Percentiles rank a stretch among this genome's conserved stretches.
These are phyloP conservation scores for Coemansia sp. DNA, from an alignment of 192 early-diverging fungal species.

Conservation along the genomic window DNA sequence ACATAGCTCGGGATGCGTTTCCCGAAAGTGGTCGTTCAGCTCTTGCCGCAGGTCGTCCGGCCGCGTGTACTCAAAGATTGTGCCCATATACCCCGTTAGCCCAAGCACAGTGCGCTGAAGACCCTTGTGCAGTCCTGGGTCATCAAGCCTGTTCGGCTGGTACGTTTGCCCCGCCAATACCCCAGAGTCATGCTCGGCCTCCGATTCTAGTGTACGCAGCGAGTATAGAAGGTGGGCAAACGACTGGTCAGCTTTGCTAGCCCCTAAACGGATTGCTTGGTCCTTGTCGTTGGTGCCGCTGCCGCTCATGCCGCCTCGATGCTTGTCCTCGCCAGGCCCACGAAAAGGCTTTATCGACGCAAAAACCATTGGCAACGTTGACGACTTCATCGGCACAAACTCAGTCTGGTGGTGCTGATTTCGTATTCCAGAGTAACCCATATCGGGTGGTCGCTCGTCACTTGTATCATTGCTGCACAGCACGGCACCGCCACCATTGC, in stretches of 20 bases:
- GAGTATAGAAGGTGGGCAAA: constrained; percentile 46
- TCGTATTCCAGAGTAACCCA: constrained; percentile 8
- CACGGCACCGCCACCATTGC: neutral
- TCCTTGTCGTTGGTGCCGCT: neutral
- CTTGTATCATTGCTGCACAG: neutral
- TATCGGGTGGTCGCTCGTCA: neutral
- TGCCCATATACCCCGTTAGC: constrained; percentile 80
- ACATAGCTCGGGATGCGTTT: constrained; percentile 72
- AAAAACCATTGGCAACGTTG: constrained; percentile 36
- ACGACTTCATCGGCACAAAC: constrained; percentile 23
- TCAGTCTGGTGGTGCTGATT: constrained; percentile 11
- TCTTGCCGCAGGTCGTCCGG: constrained; percentile 85
- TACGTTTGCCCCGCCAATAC: constrained; percentile 47
- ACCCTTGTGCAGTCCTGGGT: constrained; percentile 79
- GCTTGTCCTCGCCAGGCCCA: constrained; percentile 32
- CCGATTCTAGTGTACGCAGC: constrained; percentile 24
- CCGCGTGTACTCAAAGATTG: constrained; percentile 77
- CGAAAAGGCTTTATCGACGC: constrained; percentile 47
- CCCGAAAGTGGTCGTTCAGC: constrained; percentile 80
- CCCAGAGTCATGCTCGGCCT: constrained; percentile 17
- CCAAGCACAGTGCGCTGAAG: constrained; percentile 76
- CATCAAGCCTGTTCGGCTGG: constrained; percentile 83
- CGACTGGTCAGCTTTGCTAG: constrained; percentile 25
- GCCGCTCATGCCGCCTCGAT: neutral
- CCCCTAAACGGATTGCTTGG: neutral